Conservation (phyloP, 78 protist species). For the Tieghemostelium lacteum region DNA sequence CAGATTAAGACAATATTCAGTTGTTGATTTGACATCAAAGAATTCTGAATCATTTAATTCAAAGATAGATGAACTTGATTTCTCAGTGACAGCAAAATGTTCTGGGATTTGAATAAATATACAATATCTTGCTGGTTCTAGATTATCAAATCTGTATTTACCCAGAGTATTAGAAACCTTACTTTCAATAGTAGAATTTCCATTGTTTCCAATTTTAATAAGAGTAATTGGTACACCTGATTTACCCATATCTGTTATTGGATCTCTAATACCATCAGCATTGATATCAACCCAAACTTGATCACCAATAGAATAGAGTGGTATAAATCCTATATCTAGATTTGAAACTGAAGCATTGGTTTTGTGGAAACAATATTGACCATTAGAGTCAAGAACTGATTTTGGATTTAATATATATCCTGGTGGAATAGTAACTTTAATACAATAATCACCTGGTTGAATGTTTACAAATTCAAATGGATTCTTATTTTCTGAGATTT, state of each 20-base stretch:
- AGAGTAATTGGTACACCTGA: not conserved
- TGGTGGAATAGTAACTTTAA: constrained; percentile 18
- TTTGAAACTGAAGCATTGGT: not conserved
- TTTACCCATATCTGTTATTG: not conserved
- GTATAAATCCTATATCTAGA: constrained; percentile 1
- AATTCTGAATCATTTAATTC: no score
- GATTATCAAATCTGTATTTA: constrained; percentile 12
- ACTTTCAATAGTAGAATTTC: not conserved
- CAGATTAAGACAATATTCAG: constrained; percentile 5
- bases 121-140: constrained; percentile 38
- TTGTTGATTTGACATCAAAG: no score
- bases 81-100: not conserved
- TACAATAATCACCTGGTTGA: not conserved
- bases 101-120: not conserved
- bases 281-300: constrained; percentile 25
- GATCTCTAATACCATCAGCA: constrained; percentile 7
- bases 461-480: not conserved
- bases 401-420: not conserved
- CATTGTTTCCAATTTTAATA: not conserved
- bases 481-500: not conserved
- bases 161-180: not conserved
- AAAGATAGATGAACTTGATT: no score
- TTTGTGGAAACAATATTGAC: not conserved
- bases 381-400: not conserved
- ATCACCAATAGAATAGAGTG: constrained; percentile 59